Evolutionary conservation across 805 yeast genomes (phyloP).

Genomic region (Wickerhamomyces subpelliculosus): DNA sequence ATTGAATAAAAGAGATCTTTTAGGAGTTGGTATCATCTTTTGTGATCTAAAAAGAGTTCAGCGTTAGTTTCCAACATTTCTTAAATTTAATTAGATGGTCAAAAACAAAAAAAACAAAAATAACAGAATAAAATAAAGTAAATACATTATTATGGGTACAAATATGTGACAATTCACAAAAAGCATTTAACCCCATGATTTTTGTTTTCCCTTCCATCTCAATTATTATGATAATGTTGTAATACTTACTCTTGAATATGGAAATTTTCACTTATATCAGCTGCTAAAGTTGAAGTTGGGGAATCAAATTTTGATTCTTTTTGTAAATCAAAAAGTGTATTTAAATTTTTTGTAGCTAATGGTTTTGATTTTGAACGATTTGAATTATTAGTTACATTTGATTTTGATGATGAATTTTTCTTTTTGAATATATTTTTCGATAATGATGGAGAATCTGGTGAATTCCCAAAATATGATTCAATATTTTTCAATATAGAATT

Average conservation of each 20-base stretch:
- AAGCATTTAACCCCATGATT: too few relatives aligned
- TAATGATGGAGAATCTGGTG: slow-evolving; percentile 4
- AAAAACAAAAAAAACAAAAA: too few relatives aligned
- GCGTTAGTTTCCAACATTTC: too few relatives aligned
- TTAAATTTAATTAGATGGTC: too few relatives aligned
- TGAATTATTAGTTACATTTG: too few relatives aligned
- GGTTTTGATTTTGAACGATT: slow-evolving; percentile 5
- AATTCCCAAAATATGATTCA: neutral
- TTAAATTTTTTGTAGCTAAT: slow-evolving; percentile 10
- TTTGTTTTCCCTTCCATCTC: too few relatives aligned
- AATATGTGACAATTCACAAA: slow-evolving; percentile 7
- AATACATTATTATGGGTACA: too few relatives aligned
- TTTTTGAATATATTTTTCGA: slow-evolving; percentile 13
- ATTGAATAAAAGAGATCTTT: slow-evolving; percentile 11
- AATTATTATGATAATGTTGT: too few relatives aligned
- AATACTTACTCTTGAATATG: slow-evolving; percentile 23
- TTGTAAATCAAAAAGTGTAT: slow-evolving; percentile 24
- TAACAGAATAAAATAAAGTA: too few relatives aligned
- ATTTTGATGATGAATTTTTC: too few relatives aligned
- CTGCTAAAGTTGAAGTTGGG: slow-evolving; percentile 32
- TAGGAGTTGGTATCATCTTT: slow-evolving; percentile 10
- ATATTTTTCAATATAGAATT: neutral
- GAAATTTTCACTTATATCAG: slow-evolving; percentile 30
- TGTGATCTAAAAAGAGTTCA: too few relatives aligned
- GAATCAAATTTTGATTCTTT: slow-evolving; percentile 32